phyloP scores from a whole-genome alignment of 2,329 filamentous ascomycete genomes.

The Scleromitrula shiraiana region DNA sequence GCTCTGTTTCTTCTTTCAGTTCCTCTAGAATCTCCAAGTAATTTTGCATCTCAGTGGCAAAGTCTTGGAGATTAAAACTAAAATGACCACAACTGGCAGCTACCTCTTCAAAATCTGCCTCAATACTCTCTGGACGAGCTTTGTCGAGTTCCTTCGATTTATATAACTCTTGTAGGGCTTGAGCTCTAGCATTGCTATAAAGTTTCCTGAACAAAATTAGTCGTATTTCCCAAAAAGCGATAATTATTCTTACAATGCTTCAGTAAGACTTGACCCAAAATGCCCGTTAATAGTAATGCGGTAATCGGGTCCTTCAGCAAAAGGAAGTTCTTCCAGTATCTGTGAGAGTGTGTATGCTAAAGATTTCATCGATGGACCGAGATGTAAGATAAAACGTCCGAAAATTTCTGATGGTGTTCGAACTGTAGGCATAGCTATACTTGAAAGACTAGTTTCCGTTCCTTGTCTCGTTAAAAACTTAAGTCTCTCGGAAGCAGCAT shows the following conservation, averaged over 20 bases:
- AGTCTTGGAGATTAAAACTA: slow-evolving; percentile 82
- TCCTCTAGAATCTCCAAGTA: slow-evolving; percentile 83
- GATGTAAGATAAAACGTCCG: slow-evolving; percentile 75
- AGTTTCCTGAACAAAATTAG: slow-evolving; percentile 38
- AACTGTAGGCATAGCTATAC: slow-evolving; percentile 33
- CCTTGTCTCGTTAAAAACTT: slow-evolving; percentile 12
- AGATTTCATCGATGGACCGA: slow-evolving; percentile 94
- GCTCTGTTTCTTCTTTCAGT: slow-evolving; percentile 62
- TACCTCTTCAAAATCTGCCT: slow-evolving; percentile 94
- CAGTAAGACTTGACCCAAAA: slow-evolving; percentile 69
- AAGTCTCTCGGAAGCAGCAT: slow-evolving; percentile 27
- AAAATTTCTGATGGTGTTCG: slow-evolving; percentile 76
- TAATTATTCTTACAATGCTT: slow-evolving; percentile 51
- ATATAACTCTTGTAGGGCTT: slow-evolving; percentile 74
- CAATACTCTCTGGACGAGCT: slow-evolving; percentile 61
- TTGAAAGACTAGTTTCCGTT: slow-evolving; percentile 18
- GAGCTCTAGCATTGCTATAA: slow-evolving; percentile 67
- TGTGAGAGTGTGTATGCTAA: slow-evolving; percentile 85
- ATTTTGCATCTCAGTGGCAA: slow-evolving; percentile 79
- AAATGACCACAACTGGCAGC: slow-evolving; percentile 97
- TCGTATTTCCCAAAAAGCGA: background rate
- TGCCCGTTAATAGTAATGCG: slow-evolving; percentile 69
- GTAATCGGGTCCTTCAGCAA: slow-evolving; percentile 58
- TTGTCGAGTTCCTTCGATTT: slow-evolving; percentile 66
- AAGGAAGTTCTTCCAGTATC: slow-evolving; percentile 81